Base-by-base conservation (phyloP, 208 protist species). In the Porcisia deanei region DNA sequence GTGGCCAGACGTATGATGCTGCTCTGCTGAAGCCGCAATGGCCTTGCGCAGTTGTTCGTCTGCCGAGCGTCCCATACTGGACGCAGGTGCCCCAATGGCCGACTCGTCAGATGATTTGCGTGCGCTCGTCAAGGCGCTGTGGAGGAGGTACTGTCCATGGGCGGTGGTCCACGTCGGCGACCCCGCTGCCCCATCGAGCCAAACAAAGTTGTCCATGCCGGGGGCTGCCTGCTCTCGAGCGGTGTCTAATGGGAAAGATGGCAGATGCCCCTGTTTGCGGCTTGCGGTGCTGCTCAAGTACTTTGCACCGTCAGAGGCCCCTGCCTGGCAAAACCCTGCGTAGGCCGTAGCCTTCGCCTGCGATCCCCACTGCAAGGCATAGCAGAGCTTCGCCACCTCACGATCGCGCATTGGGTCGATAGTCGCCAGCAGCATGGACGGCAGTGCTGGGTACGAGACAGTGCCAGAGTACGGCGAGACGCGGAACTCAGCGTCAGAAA, bases 381-480 rank as follows among this genome's bases (percentile, higher is more conserved):
- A 75, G 45, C 61, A 68, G 39, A 64, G 41, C 58, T 22, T 61
- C 7, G 25, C 1, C 22, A 65, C 34, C 2, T 49, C 20, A 14
- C 20, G 22, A 43, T 83, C 68, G 9, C 57, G 58, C 53, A 77
- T 16, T 18, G 49, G 71, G 34, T 80, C 61, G 45, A 65, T 75
- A 18, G 80, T 83, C 14, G 86, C 80, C 34, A 88, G 30, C 65
- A 91, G 59, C n/a, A 91, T 25, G 6, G 88, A 91, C 9, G 90
- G 90, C 39, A 88, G 64, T 6, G 77, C 77, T 8, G 91, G 88
- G 70, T 91, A 95, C 70, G 86, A 91, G 20, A 93, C 83, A 34
- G 73, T 75, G 8, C 85, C 85, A 20, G 75, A 81, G 64, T 79
- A 75, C 16, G 71, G 47, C 1, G 82, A 85, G n/a, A 95, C 63